These are phyloP conservation scores for Endotrypanum monterogeii DNA, from an alignment of 208 protist species.

Conservation along the genomic window DNA sequence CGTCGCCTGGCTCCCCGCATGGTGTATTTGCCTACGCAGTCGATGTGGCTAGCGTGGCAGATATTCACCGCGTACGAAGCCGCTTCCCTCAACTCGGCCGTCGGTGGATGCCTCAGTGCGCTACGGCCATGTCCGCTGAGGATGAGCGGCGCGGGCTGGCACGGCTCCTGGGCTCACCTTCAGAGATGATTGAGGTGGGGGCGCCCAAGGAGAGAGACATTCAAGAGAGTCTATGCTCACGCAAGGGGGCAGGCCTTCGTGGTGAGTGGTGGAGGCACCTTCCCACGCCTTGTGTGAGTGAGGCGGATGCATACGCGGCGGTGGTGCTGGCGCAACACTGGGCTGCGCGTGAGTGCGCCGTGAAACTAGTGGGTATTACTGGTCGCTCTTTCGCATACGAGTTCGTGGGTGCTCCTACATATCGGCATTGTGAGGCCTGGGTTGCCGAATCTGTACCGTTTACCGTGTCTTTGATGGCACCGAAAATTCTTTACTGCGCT, in stretches of 20 bases:
- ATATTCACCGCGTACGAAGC: constrained; percentile 32
- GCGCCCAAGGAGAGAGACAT: background rate
- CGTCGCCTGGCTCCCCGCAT: background rate
- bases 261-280: constrained; percentile 20
- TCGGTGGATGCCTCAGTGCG: constrained; percentile 37
- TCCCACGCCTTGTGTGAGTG: background rate
- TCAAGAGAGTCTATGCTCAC: background rate
- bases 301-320: constrained; percentile 25
- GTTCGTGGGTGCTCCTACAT: constrained; percentile 12
- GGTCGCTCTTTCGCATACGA: constrained; percentile 45
- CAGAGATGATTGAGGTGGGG: background rate
- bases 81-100: constrained; percentile 31
- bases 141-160: background rate
- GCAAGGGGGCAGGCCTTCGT: background rate
- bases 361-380: constrained; percentile 58
- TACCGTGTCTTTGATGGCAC: constrained; percentile 18
- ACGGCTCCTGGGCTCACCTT: background rate
- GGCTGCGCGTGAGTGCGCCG: constrained; percentile 56
- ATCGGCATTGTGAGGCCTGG: background rate
- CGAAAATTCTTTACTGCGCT: constrained; percentile 13
- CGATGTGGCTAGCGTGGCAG: constrained; percentile 48
- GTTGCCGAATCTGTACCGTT: background rate
- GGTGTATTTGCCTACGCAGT: constrained; percentile 25
- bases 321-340: constrained; percentile 62
- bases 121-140: background rate